Evolutionary conservation across 345 rosid genomes (phyloP).

Genomic region (Arabidopsis suecica): DNA sequence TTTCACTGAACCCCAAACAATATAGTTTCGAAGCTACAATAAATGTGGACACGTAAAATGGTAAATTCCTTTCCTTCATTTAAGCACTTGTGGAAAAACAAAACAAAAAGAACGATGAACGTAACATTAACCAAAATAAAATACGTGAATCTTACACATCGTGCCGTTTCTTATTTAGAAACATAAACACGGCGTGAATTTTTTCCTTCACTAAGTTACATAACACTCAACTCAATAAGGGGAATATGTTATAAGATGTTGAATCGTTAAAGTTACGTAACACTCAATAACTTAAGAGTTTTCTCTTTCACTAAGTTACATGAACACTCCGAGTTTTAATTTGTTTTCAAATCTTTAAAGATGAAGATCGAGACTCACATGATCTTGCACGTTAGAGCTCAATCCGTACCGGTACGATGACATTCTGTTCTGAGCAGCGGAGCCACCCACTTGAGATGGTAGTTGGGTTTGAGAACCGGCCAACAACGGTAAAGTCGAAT

Average conservation of each 20-base stretch:
- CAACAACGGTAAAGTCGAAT: conserved; percentile 22
- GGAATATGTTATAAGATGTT: not conserved
- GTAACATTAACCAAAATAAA: conserved; percentile 11
- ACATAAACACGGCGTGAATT: conserved; percentile 4
- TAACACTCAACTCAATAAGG: not conserved
- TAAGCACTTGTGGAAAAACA: conserved; percentile 2
- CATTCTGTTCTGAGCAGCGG: conserved; percentile 27
- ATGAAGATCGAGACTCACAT: conserved; percentile 52
- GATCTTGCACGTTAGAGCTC: conserved; percentile 40
- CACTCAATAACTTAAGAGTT: too few species aligned
- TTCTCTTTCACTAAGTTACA: not conserved
- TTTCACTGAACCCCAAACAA: conserved; percentile 10
- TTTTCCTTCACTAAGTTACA: not conserved
- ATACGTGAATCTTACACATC: not conserved
- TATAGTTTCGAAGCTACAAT: conserved; percentile 1
- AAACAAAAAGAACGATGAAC: conserved; percentile 5
- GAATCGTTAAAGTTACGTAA: too few species aligned
- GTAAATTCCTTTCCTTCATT: conserved; percentile 18
- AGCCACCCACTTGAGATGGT: conserved; percentile 14
- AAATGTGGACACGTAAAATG: conserved; percentile 19
- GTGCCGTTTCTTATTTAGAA: conserved; percentile 22
- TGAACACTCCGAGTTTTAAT: not conserved
- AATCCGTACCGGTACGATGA: conserved; percentile 33
- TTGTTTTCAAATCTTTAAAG: conserved; percentile 19
- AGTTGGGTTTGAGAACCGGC: conserved; percentile 33